Percentiles rank a stretch among this genome's conserved stretches.
Conservation (phyloP, 108 stramenopile species). For the Craspedostauros australis region DNA sequence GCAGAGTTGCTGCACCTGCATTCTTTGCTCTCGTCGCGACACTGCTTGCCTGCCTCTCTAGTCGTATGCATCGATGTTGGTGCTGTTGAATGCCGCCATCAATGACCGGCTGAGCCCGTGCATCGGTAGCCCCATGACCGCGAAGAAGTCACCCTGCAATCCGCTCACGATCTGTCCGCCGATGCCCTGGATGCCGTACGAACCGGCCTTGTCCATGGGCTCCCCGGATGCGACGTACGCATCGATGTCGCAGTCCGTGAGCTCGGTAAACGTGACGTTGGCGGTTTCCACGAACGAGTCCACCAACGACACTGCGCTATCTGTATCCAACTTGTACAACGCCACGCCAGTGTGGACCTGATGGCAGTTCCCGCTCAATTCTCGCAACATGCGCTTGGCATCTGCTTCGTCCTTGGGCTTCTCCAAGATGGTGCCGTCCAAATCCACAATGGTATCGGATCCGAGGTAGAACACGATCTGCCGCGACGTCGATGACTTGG, state of each 20-base stretch:
- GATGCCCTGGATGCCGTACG: constrained; percentile 92
- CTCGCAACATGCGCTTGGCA: constrained; percentile 67
- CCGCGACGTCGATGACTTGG: constrained; percentile 1
- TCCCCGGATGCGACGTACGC: constrained; percentile 84
- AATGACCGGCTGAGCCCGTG: constrained; percentile 67
- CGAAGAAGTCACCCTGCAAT: constrained; percentile 42
- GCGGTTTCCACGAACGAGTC: constrained; percentile 79
- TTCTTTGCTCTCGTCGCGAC: no score
- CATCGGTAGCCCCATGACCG: constrained; percentile 93
- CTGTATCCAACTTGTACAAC: constrained; percentile 36
- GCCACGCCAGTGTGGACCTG: constrained; percentile 89
- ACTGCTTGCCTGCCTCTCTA: no score
- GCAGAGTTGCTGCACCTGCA: no score
- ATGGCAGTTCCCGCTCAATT: constrained; percentile 73
- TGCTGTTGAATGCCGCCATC: no score
- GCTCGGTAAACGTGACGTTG: constrained; percentile 61
- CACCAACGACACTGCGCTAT: constrained; percentile 14
- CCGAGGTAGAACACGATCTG: constrained; percentile 36
- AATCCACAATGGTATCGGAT: constrained; percentile 75
- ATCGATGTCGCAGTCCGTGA: constrained; percentile 63
- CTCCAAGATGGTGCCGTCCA: constrained; percentile 67
- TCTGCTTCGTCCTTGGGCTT: constrained; percentile 74
- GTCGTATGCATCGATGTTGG: no score
- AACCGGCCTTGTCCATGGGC: constrained; percentile 95
- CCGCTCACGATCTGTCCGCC: constrained; percentile 18